Conservation (phyloP, 805 yeast genomes). For the Candida suzukii region DNA sequence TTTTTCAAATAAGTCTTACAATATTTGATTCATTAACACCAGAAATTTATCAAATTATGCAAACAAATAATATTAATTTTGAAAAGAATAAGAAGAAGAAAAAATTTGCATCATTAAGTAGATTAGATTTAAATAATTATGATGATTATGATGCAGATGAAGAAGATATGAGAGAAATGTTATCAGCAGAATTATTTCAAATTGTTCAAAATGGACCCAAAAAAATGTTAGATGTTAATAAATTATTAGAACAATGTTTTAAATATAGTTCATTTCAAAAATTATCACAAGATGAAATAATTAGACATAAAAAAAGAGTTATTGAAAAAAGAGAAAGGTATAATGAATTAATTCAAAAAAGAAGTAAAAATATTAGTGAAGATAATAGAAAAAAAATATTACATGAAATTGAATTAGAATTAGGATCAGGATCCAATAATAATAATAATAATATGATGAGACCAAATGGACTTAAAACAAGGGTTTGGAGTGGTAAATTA, state of each 20-base stretch:
- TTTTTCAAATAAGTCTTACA: constrained; percentile 77
- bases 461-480: constrained; percentile 17
- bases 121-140: not conserved
- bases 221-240: constrained; percentile 58
- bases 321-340: constrained; percentile 48
- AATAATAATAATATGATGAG: no score
- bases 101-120: not conserved
- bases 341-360: constrained; percentile 21
- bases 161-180: constrained; percentile 21
- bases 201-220: constrained; percentile 80
- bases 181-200: constrained; percentile 54
- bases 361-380: constrained; percentile 20
- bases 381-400: not conserved
- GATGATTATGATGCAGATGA: constrained; percentile 10
- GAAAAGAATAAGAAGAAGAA: not conserved
- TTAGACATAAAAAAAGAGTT: constrained; percentile 73
- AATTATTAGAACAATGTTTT: constrained; percentile 67
- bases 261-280: constrained; percentile 40
- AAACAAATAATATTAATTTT: constrained; percentile 12
- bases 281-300: constrained; percentile 75
- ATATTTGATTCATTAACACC: constrained; percentile 73
- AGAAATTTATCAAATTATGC: constrained; percentile 32
- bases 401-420: not conserved
- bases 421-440: no score
- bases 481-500: constrained; percentile 28